These are phyloP conservation scores for Colletotrichum chlorophyti DNA, from an alignment of 2,329 filamentous ascomycete genomes.

Conservation along the genomic window DNA sequence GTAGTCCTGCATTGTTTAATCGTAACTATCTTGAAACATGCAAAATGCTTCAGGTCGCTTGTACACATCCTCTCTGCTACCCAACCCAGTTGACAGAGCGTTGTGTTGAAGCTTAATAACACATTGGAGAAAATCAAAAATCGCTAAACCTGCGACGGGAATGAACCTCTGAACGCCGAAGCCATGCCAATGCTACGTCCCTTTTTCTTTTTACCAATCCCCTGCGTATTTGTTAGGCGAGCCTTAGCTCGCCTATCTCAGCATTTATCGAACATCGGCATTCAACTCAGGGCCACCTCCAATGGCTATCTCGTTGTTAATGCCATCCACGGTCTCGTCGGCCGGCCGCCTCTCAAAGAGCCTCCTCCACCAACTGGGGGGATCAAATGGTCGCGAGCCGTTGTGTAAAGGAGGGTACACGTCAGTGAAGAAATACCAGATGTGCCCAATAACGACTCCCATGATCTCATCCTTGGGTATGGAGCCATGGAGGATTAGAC, in stretches of 20 bases:
- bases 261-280: conserved; percentile 25
- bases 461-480: conserved; percentile 96
- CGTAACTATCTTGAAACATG: too few species aligned
- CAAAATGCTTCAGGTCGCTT: too few species aligned
- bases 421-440: conserved; percentile 98
- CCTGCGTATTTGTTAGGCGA: too few species aligned
- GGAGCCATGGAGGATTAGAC: conserved; percentile 85
- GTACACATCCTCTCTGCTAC: too few species aligned
- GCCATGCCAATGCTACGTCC: conserved; percentile 1
- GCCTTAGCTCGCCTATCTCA: neutral
- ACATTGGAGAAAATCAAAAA: neutral
- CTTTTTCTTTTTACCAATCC: neutral
- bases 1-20: too few species aligned
- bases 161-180: conserved; percentile 6
- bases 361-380: conserved; percentile 87
- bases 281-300: conserved; percentile 48
- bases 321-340: conserved; percentile 57
- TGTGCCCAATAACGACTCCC: conserved; percentile 91
- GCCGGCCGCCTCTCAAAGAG: conserved; percentile 72
- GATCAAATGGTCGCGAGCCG: conserved; percentile 84
- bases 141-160: too few species aligned
- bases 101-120: too few species aligned
- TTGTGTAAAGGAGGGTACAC: conserved; percentile 92
- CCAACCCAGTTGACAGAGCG: too few species aligned
- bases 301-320: conserved; percentile 69